These are phyloP conservation scores for Saccharomycopsis olivae DNA, from an alignment of 805 yeast species.

Conservation along the genomic window DNA sequence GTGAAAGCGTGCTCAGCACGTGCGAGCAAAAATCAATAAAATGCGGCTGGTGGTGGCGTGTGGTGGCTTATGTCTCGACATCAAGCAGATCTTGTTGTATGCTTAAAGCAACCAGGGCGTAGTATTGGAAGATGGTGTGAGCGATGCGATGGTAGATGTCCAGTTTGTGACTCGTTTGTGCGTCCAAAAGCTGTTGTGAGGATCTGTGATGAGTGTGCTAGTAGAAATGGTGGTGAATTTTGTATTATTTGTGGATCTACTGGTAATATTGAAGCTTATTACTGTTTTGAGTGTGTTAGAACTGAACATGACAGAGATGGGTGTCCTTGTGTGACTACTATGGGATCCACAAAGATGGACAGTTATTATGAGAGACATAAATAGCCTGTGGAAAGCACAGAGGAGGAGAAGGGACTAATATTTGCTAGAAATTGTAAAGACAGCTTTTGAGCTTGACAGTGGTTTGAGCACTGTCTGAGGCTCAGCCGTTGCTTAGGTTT, in stretches of 20 bases:
- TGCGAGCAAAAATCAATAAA: too few species aligned
- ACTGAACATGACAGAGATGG: constrained; percentile 82
- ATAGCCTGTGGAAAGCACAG: too few species aligned
- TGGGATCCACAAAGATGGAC: constrained; percentile 70
- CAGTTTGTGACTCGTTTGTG: constrained; percentile 79
- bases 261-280: constrained; percentile 64
- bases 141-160: constrained; percentile 87
- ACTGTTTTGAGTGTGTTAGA: constrained; percentile 76
- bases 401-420: too few species aligned
- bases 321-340: constrained; percentile 74
- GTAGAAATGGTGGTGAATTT: constrained; percentile 49
- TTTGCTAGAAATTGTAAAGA: too few species aligned
- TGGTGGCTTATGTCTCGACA: constrained; percentile 63
- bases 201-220: constrained; percentile 79
- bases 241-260: constrained; percentile 69
- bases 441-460: too few species aligned
- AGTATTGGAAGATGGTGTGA: constrained; percentile 62
- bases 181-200: constrained; percentile 56
- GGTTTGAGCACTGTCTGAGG: too few species aligned
- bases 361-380: constrained; percentile 50
- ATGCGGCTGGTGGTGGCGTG: not conserved
- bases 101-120: constrained; percentile 79
- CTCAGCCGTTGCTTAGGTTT: too few species aligned
- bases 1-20: too few species aligned
- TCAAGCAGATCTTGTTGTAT: constrained; percentile 74